Conservation (phyloP, 257 asterid genomes). For the Lycium barbarum region DNA sequence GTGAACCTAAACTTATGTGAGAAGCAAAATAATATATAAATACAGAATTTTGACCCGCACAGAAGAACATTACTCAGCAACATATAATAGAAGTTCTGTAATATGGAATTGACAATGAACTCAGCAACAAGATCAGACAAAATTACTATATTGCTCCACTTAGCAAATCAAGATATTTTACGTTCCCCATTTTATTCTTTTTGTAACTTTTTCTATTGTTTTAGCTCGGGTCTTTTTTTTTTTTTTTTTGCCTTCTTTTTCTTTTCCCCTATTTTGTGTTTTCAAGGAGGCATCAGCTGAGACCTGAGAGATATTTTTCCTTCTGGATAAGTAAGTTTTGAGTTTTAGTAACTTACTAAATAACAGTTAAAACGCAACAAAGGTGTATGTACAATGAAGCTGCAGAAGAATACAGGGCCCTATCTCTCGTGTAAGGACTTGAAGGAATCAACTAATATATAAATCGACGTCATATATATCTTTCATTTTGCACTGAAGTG, state of each 20-base stretch:
- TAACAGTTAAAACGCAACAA: background rate
- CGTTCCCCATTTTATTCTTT: background rate
- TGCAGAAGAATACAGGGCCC: constrained; percentile 8
- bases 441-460: background rate
- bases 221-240: background rate
- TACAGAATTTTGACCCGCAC: background rate
- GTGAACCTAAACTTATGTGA: constrained; percentile 22
- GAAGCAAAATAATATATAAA: background rate
- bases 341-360: background rate
- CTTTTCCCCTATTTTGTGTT: background rate
- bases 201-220: background rate
- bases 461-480: background rate
- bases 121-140: background rate
- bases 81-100: background rate
- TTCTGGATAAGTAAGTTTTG: background rate
- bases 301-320: background rate
- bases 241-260: background rate
- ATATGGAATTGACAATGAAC: background rate
- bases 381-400: background rate
- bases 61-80: background rate
- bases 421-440: background rate
- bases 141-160: background rate
- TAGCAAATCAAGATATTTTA: background rate
- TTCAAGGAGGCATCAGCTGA: background rate
- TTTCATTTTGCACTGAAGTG: background rate